phyloP scores from a whole-genome alignment of 2,329 filamentous ascomycete genomes.

The Fusarium oxysporum region DNA sequence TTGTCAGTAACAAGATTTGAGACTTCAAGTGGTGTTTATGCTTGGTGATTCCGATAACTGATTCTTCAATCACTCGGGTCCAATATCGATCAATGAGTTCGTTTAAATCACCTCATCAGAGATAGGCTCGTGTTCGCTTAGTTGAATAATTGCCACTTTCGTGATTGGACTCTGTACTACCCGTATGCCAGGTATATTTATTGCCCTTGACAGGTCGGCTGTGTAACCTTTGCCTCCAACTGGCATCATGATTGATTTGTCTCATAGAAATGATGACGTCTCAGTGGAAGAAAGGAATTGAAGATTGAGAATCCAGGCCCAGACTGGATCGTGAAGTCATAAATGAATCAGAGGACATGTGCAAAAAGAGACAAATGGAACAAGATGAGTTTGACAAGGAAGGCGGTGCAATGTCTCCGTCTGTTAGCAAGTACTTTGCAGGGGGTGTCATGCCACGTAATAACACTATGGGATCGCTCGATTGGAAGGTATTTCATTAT shows the following conservation, averaged over 20 bases:
- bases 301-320: conserved; percentile 12
- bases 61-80: background rate
- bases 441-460: background rate
- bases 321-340: conserved; percentile 13
- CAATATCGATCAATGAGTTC: background rate
- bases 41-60: background rate
- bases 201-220: background rate
- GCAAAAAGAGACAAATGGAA: conserved; percentile 38
- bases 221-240: conserved; percentile 4
- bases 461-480: background rate
- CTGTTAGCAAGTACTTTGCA: conserved; percentile 36
- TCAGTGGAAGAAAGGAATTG: conserved; percentile 13
- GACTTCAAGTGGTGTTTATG: conserved; percentile 3
- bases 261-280: conserved; percentile 28
- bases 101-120: background rate
- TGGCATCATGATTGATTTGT: conserved; percentile 13
- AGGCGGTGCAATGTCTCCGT: conserved; percentile 22
- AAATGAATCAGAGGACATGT: conserved; percentile 21
- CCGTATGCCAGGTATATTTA: background rate
- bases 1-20: conserved; percentile 11
- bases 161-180: background rate
- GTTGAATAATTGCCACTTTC: background rate
- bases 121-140: background rate
- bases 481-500: conserved; percentile 21
- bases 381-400: conserved; percentile 38